Conservation (phyloP, 164 flowering plant species). For the Hamamelis virginiana region DNA sequence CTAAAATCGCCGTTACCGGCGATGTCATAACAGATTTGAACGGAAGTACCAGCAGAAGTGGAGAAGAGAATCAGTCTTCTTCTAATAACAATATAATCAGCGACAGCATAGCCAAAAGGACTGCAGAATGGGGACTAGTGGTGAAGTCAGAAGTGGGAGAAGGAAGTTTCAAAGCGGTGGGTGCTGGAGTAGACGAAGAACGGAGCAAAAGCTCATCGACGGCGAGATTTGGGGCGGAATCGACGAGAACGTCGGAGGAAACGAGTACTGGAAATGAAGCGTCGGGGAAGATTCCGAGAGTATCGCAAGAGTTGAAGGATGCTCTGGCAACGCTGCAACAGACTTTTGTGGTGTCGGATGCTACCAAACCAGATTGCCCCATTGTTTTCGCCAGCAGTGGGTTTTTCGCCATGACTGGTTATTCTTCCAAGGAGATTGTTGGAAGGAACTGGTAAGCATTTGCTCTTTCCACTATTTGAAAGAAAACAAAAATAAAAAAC, state of each 20-base stretch:
- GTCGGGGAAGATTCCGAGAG: conserved; percentile 52
- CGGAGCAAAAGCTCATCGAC: conserved; percentile 29
- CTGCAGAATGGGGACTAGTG: conserved; percentile 52
- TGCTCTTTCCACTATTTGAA: no score
- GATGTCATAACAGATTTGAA: background rate
- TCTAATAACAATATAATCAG: conserved; percentile 8
- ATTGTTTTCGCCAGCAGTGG: conserved; percentile 94
- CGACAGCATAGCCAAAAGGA: conserved; percentile 37
- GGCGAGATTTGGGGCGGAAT: conserved; percentile 27
- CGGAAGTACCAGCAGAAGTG: background rate
- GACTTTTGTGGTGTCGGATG: conserved; percentile 98
- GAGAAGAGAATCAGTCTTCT: background rate
- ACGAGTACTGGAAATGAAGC: no score
- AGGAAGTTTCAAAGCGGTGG: conserved; percentile 23
- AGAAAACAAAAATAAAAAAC: no score
- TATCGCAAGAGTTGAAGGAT: conserved; percentile 82
- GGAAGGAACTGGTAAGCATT: conserved; percentile 82
- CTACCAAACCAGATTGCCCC: conserved; percentile 83
- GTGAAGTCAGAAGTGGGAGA: conserved; percentile 32
- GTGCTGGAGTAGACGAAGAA: conserved; percentile 25
- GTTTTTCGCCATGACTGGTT: conserved; percentile 88
- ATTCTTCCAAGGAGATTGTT: conserved; percentile 74
- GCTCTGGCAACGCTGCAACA: conserved; percentile 81
- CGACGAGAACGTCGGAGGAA: conserved; percentile 53
- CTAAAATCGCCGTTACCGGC: background rate